phyloP scores from a whole-genome alignment of 805 yeast species.

The Kuraishia piskuri region DNA sequence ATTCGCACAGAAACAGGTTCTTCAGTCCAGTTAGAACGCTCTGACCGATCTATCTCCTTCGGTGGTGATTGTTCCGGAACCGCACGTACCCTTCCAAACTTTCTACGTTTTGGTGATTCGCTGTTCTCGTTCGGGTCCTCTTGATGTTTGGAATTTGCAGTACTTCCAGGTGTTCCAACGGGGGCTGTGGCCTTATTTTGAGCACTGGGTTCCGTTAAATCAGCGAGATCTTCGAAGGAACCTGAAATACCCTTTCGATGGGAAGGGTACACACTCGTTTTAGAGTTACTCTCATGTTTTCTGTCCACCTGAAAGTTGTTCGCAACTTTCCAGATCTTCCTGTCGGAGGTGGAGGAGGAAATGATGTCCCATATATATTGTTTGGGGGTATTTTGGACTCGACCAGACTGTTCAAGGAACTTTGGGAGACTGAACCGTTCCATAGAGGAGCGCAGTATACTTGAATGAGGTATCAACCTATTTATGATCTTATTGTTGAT shows the following conservation, averaged over 20 bases:
- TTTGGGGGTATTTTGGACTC: background rate
- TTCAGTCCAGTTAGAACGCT: background rate
- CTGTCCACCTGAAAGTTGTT: background rate
- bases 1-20: background rate
- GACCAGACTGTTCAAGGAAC: background rate
- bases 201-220: background rate
- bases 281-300: background rate
- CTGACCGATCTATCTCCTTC: background rate
- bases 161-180: too few species aligned
- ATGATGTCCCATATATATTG: constrained; percentile 1
- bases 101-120: background rate
- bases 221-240: constrained; percentile 1
- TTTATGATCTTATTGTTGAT: constrained; percentile 4
- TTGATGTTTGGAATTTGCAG: background rate
- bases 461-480: constrained; percentile 6
- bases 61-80: background rate
- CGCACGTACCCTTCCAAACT: background rate
- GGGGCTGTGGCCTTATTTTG: too few species aligned
- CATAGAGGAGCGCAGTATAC: constrained; percentile 2
- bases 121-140: background rate
- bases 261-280: background rate
- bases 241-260: background rate
- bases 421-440: background rate
- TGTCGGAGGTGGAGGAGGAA: background rate
- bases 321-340: constrained; percentile 4